These are phyloP conservation scores for Magnolia kwangsiensis DNA, from an alignment of 164 flowering plant species.

Conservation along the genomic window DNA sequence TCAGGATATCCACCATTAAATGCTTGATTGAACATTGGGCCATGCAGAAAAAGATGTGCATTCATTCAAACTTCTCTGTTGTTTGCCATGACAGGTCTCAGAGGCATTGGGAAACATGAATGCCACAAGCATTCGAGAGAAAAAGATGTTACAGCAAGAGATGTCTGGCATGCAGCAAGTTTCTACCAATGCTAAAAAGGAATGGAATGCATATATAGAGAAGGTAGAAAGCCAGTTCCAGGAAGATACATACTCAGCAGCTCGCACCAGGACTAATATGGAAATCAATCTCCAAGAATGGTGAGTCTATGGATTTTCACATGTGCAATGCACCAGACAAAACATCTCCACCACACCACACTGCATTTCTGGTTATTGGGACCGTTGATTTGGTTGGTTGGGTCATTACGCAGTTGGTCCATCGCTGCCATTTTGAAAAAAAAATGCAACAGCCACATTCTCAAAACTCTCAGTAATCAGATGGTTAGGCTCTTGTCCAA, in stretches of 20 bases:
- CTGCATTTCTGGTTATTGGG: not conserved
- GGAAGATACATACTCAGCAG: constrained; percentile 49
- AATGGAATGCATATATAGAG: constrained; percentile 38
- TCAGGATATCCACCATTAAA: not conserved
- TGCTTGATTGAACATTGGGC: not conserved
- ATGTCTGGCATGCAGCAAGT: constrained; percentile 46
- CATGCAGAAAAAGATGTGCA: too few species aligned
- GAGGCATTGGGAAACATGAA: constrained; percentile 48
- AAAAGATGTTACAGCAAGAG: constrained; percentile 38
- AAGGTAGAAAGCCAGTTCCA: constrained; percentile 42
- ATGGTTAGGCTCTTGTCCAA: too few species aligned
- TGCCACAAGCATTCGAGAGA: constrained; percentile 32
- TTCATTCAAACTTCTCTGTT: not conserved
- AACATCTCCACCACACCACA: not conserved
- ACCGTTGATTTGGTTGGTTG: not conserved
- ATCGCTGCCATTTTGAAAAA: too few species aligned
- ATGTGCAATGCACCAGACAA: not conserved
- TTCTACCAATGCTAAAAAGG: constrained; percentile 36
- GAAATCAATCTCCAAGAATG: constrained; percentile 47
- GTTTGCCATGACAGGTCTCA: constrained; percentile 42
- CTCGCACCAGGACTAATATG: constrained; percentile 38
- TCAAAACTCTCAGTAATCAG: too few species aligned
- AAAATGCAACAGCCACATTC: too few species aligned
- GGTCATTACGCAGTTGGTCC: not conserved
- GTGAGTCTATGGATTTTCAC: constrained; percentile 24